Conservation (phyloP, 805 yeast genomes). For the Saturnispora mendoncae region DNA sequence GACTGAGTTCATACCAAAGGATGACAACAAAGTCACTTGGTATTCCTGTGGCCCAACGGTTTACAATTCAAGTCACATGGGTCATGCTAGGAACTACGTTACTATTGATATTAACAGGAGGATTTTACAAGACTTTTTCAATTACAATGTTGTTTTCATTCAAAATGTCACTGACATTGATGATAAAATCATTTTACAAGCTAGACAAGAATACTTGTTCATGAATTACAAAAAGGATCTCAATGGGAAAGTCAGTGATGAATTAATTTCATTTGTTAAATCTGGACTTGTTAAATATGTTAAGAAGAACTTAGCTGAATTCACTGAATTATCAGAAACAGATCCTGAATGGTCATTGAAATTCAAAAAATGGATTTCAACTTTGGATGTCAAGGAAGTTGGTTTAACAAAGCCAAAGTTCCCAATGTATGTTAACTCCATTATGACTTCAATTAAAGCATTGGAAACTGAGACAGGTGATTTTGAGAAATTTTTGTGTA, state of each 20-base stretch:
- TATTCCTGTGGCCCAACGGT: slow-evolving; percentile 99
- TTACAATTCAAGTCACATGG: slow-evolving; percentile 94
- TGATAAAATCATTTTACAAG: slow-evolving; percentile 91
- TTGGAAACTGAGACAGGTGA: slow-evolving; percentile 15
- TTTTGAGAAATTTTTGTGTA: slow-evolving; percentile 34
- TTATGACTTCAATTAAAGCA: slow-evolving; percentile 35
- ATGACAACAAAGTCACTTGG: slow-evolving; percentile 70
- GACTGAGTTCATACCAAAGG: slow-evolving; percentile 65
- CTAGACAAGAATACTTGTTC: slow-evolving; percentile 80
- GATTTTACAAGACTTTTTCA: slow-evolving; percentile 81
- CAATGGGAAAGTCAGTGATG: slow-evolving; percentile 25
- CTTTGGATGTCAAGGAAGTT: slow-evolving; percentile 41
- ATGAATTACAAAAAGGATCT: slow-evolving; percentile 41
- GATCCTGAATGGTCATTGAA: slow-evolving; percentile 21
- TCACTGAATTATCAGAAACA: slow-evolving; percentile 19
- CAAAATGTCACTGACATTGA: slow-evolving; percentile 99
- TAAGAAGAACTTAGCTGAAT: slow-evolving; percentile 43
- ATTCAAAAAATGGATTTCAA: slow-evolving; percentile 43
- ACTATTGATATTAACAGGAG: slow-evolving; percentile 90
- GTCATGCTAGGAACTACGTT: slow-evolving; percentile 96
- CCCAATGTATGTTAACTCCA: slow-evolving; percentile 73
- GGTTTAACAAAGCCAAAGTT: slow-evolving; percentile 66
- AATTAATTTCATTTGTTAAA: slow-evolving; percentile 32
- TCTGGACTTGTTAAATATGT: slow-evolving; percentile 43
- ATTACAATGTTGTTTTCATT: slow-evolving; percentile 77